phyloP scores from a whole-genome alignment of 129 eudicot species.

The Flaveria brownii region DNA sequence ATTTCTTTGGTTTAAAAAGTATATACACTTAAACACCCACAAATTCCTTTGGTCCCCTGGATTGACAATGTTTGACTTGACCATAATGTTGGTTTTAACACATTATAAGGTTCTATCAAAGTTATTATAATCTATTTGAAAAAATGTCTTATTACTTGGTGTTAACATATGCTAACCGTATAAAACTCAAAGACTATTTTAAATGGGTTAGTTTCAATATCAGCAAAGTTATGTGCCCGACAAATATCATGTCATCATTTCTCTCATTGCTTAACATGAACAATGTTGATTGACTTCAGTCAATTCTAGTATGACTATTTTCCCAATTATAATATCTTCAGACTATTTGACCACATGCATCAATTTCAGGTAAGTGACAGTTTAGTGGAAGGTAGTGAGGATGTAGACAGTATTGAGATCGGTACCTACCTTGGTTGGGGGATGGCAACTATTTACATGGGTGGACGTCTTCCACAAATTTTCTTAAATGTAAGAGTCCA shows the following conservation, averaged over 20 bases:
- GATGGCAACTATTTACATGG: slow-evolving; percentile 83
- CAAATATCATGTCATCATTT: not conserved
- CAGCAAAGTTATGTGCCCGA: not conserved
- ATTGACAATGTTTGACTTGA: not conserved
- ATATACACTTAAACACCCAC: too few species aligned
- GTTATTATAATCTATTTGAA: not conserved
- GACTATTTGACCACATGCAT: not conserved
- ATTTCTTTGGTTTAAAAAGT: not conserved
- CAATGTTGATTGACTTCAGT: not conserved
- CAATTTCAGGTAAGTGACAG: slow-evolving; percentile 46
- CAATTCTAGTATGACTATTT: not conserved
- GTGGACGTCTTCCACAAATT: slow-evolving; percentile 88
- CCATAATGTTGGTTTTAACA: not conserved
- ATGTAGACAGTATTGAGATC: slow-evolving; percentile 37
- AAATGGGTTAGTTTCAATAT: not conserved
- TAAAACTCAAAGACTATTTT: not conserved
- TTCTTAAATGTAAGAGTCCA: slow-evolving; percentile 51
- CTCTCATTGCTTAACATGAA: not conserved
- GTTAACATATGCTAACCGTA: not conserved
- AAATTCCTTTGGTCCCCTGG: too few species aligned
- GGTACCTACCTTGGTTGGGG: slow-evolving; percentile 84
- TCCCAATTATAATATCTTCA: not conserved
- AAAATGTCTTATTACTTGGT: not conserved
- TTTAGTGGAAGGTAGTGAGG: slow-evolving; percentile 31
- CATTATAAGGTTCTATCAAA: not conserved